Base-by-base conservation (phyloP, 768 basidiomycete species). In the Amanita thiersii region DNA sequence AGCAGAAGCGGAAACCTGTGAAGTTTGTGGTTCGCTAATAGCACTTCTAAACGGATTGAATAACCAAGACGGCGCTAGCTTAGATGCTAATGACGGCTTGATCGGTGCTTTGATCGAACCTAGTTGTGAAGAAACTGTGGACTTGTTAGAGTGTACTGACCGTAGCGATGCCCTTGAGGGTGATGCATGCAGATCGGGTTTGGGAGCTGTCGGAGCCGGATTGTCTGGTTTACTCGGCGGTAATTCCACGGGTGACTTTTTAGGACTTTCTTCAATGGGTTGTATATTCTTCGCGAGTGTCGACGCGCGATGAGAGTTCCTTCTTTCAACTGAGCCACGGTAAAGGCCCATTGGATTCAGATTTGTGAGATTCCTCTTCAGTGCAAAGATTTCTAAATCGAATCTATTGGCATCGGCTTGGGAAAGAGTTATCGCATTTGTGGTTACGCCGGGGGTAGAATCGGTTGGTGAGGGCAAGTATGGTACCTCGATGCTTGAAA, bases 401-500 rank as follows among this genome's bases (percentile, higher is more conserved):
- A 86, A 87, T 47, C 74, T 72, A 29, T 89, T 81, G 0, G 81
- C 82, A 23, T 83, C 81, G 8, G 60, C 62, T 39, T 72, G 71
- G 0, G 69, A 65, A 5, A 64, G 61, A n/a, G 59, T 42, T 38
- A 50, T 40, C 45, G 69, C 58, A 44, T 68, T 58, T 12, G 57
- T 44, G 42, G 57, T 45, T 44, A 60, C 49, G 37, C 61, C 56
- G 3, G 61, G 58, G 26, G 61, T 51, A 21, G 53, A 51, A 19
- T 66, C 64, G 20, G 44, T 23, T 48, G 63, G 57, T 21, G 75
- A 72, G 5, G 74, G 70, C 19, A 90, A 60, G 55, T 79, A 84
- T 1, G 93, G 92, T 9, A 96, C 78, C 47, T 87, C 85, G 46
- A 96, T 92, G 48, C 81, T 83, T 3, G 88, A 82, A 15, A 90